Conservation (phyloP, 2,329 filamentous ascomycete species). For the Penicillium sp. region DNA sequence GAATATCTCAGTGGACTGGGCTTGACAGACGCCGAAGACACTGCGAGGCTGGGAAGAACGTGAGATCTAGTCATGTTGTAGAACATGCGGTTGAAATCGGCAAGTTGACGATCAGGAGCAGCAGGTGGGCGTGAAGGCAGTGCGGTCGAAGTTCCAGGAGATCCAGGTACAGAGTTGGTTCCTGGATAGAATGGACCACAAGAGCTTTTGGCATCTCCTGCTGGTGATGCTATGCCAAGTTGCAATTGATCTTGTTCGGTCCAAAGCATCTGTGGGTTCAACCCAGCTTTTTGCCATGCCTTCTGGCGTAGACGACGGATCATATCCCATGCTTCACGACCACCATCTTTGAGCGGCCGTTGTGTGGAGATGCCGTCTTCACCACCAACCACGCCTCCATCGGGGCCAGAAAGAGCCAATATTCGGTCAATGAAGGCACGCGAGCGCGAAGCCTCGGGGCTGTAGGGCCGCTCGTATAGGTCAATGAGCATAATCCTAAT, state of each 20-base stretch:
- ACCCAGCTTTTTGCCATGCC: conserved; percentile 51
- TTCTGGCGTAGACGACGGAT: conserved; percentile 49
- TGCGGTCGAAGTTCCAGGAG: conserved; percentile 5
- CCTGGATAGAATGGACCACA: conserved; percentile 14
- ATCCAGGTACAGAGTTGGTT: conserved; percentile 5
- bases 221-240: conserved; percentile 32
- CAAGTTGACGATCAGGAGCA: conserved; percentile 19
- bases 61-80: conserved; percentile 40
- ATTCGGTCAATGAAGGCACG: conserved; percentile 50
- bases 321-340: conserved; percentile 53
- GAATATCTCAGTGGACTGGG: conserved; percentile 30
- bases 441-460: conserved; percentile 47
- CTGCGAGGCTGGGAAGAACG: conserved; percentile 23
- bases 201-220: conserved; percentile 17
- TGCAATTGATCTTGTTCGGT: conserved; percentile 49
- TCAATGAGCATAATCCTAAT: conserved; percentile 51
- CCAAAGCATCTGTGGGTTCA: conserved; percentile 50
- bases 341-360: conserved; percentile 49
- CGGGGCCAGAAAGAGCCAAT: conserved; percentile 48
- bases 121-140: conserved; percentile 1
- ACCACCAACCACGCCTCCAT: conserved; percentile 49
- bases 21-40: conserved; percentile 13
- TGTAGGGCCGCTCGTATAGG: conserved; percentile 49
- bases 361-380: conserved; percentile 48
- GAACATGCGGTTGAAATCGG: conserved; percentile 39